Percentiles rank a stretch among this genome's conserved stretches.
Conservation (phyloP, 2,329 filamentous ascomycete species). For the Nothopassalora personata region DNA sequence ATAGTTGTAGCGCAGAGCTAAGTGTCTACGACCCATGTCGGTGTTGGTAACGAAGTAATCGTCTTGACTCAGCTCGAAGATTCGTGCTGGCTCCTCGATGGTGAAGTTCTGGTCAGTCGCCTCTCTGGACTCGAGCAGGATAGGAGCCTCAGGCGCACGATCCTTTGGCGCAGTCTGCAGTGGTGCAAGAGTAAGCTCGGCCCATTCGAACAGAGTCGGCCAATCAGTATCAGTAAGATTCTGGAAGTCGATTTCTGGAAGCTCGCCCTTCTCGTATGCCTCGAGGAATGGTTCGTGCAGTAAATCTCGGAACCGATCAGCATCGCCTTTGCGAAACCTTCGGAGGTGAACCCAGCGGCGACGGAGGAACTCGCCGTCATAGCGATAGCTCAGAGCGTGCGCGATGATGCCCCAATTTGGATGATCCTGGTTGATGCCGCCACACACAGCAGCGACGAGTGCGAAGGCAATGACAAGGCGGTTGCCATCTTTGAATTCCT, state of each 20-base stretch:
- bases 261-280: slow-evolving; percentile 59
- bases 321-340: slow-evolving; percentile 16
- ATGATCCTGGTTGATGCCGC: slow-evolving; percentile 33
- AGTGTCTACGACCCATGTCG: slow-evolving; percentile 17
- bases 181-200: slow-evolving; percentile 41
- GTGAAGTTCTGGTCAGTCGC: slow-evolving; percentile 13
- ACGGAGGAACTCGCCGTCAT: slow-evolving; percentile 35
- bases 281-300: slow-evolving; percentile 62
- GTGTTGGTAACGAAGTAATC: slow-evolving; percentile 20
- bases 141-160: slow-evolving; percentile 28
- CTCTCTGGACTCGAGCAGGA: slow-evolving; percentile 11
- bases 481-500: slow-evolving; percentile 26
- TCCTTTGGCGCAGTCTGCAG: slow-evolving; percentile 34
- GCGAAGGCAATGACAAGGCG: slow-evolving; percentile 31
- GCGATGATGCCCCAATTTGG: slow-evolving; percentile 39
- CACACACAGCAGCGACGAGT: slow-evolving; percentile 30
- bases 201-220: slow-evolving; percentile 62
- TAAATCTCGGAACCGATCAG: slow-evolving; percentile 51
- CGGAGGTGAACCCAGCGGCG: slow-evolving; percentile 34
- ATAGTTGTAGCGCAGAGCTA: slow-evolving; percentile 14
- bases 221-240: slow-evolving; percentile 63
- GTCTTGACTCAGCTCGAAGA: slow-evolving; percentile 14
- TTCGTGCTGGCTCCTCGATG: slow-evolving; percentile 7
- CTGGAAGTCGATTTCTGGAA: slow-evolving; percentile 60
- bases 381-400: slow-evolving; percentile 36